phyloP scores from a whole-genome alignment of 352 stramenopile species.

The Phytophthora citrophthora region DNA sequence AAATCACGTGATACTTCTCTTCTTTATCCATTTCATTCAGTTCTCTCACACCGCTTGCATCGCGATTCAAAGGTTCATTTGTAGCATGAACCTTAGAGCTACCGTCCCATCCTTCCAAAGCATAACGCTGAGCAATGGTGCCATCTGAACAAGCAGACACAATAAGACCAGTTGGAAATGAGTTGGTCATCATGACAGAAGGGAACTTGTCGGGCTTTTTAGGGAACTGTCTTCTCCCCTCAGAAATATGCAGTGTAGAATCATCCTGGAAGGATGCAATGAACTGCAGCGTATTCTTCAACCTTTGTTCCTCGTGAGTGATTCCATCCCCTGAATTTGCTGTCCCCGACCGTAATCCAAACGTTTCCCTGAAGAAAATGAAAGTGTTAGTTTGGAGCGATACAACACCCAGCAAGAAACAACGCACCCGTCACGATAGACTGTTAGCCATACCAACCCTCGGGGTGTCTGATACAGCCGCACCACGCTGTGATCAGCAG shows the following conservation, averaged over 20 bases:
- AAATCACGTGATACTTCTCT: slow-evolving; percentile 53
- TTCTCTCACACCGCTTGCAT: not conserved
- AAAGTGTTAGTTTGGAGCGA: not conserved
- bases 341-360: slow-evolving; percentile 54
- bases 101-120: not conserved
- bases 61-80: not conserved
- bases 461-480: slow-evolving; percentile 52
- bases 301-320: not conserved
- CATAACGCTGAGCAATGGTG: slow-evolving; percentile 53
- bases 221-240: slow-evolving; percentile 31
- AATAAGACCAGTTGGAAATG: slow-evolving; percentile 57
- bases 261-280: slow-evolving; percentile 63
- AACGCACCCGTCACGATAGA: slow-evolving; percentile 64
- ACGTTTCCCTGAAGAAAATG: slow-evolving; percentile 49
- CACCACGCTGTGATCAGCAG: slow-evolving; percentile 74
- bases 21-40: not conserved
- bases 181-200: slow-evolving; percentile 50
- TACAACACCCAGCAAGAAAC: not conserved
- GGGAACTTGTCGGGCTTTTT: slow-evolving; percentile 63
- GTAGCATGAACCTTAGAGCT: not conserved
- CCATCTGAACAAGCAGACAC: slow-evolving; percentile 68
- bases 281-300: slow-evolving; percentile 43
- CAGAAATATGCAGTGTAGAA: slow-evolving; percentile 48
- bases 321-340: not conserved
- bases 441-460: slow-evolving; percentile 59